phyloP scores from a whole-genome alignment of 1,284 basidiomycete species.

The Fomitiporia mediterranea region DNA sequence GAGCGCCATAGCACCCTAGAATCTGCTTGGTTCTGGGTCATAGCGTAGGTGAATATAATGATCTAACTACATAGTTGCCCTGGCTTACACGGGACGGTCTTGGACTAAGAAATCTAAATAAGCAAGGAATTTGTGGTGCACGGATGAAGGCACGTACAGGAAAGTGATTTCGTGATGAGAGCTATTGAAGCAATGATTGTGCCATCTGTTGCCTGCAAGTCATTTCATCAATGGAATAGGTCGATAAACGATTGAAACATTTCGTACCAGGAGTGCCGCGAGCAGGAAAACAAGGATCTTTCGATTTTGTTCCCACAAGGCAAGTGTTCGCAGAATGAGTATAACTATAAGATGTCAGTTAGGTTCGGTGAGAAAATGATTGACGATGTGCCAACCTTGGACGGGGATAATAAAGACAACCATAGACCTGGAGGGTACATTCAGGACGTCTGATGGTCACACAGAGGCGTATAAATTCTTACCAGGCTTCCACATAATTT shows the following conservation, averaged over 20 bases:
- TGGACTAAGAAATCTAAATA: background rate
- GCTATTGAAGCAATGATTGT: constrained; percentile 7
- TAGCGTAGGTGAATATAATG: too few relatives aligned
- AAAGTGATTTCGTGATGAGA: constrained; percentile 1
- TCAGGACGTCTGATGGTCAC: background rate
- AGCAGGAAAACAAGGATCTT: constrained; percentile 1
- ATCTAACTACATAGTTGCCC: too few relatives aligned
- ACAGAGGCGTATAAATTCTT: background rate
- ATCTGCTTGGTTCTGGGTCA: background rate
- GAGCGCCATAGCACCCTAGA: background rate
- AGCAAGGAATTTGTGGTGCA: too few relatives aligned
- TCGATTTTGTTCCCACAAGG: constrained; percentile 16
- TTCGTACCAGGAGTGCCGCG: background rate
- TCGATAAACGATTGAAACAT: too few relatives aligned
- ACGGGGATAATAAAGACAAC: constrained; percentile 13
- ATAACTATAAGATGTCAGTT: constrained; percentile 3
- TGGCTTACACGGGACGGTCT: constrained; percentile 3
- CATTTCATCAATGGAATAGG: background rate
- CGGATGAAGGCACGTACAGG: background rate
- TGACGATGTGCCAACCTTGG: constrained; percentile 3
- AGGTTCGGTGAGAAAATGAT: background rate
- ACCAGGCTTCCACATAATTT: constrained; percentile 13
- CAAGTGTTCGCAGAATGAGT: constrained; percentile 13
- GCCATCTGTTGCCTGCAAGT: background rate
- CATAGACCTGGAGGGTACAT: constrained; percentile 10